phyloP scores from a whole-genome alignment of 208 protist species.

The Trypanosoma caninum region DNA sequence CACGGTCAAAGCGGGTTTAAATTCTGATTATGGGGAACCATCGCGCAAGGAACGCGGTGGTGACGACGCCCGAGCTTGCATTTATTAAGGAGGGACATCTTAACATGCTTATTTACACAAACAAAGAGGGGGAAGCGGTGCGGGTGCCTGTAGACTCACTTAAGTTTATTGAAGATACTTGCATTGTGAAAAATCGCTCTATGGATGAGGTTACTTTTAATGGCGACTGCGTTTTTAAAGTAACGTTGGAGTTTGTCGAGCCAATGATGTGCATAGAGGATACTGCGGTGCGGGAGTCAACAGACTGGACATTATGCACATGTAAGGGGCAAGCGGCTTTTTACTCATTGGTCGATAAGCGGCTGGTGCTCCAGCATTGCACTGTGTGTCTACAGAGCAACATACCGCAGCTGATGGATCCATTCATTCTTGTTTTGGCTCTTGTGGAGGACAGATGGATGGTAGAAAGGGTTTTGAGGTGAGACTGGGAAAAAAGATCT shows the following conservation, averaged over 20 bases:
- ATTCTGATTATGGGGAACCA: conserved; percentile 36
- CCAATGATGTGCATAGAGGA: conserved; percentile 54
- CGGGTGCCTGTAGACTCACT: conserved; percentile 36
- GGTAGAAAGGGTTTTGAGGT: conserved; percentile 59
- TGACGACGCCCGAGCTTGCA: conserved; percentile 52
- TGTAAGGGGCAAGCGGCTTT: conserved; percentile 59
- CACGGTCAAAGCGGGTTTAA: background rate
- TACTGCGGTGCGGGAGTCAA: conserved; percentile 76
- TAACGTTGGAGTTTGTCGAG: conserved; percentile 66
- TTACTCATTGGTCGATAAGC: conserved; percentile 71
- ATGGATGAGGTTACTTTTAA: conserved; percentile 76
- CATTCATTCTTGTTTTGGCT: conserved; percentile 54
- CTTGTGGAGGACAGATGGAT: conserved; percentile 58
- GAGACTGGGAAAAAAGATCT: conserved; percentile 8
- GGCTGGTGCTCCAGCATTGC: conserved; percentile 69
- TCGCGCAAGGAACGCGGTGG: conserved; percentile 26
- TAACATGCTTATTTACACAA: conserved; percentile 55
- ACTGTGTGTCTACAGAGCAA: conserved; percentile 61
- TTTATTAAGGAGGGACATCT: conserved; percentile 61
- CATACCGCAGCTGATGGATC: conserved; percentile 39
- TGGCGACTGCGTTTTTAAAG: conserved; percentile 55
- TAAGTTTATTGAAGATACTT: conserved; percentile 49
- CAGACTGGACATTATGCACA: conserved; percentile 73
- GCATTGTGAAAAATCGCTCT: conserved; percentile 40
- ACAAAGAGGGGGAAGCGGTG: conserved; percentile 28